Percentiles rank a stretch among this genome's conserved stretches.
phyloP scores from a whole-genome alignment of 108 stramenopile species.

The Fistulifera solaris region DNA sequence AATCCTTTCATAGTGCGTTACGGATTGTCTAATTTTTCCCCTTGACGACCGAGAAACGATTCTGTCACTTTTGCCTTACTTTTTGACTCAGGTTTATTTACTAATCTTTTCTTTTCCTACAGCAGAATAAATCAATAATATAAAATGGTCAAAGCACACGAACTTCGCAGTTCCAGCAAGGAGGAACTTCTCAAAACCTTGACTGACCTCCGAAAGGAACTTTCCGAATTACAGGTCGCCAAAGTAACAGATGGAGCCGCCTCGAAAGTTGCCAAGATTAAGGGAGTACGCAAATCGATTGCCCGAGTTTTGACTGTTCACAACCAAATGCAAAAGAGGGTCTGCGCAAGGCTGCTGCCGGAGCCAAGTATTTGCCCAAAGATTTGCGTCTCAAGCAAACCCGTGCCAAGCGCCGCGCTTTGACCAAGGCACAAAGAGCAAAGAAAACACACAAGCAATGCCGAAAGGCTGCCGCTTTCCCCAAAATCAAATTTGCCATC shows the following conservation, averaged over 20 bases:
- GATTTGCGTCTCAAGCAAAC: slow-evolving; percentile 97
- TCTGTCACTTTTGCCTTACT: too few species aligned
- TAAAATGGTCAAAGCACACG: slow-evolving; percentile 90
- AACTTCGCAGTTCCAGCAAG: slow-evolving; percentile 88
- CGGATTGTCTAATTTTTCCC: too few species aligned
- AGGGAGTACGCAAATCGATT: slow-evolving; percentile 94
- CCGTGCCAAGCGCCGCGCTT: slow-evolving; percentile 90
- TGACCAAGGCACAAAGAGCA: slow-evolving; percentile 78
- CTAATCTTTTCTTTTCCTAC: neutral
- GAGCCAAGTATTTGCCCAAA: slow-evolving; percentile 89
- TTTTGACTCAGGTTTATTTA: too few species aligned
- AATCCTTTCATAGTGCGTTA: too few species aligned
- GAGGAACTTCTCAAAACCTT: slow-evolving; percentile 93
- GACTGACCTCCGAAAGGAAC: slow-evolving; percentile 89
- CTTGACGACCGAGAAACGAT: too few species aligned
- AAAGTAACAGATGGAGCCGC: slow-evolving; percentile 97
- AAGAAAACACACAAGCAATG: slow-evolving; percentile 74
- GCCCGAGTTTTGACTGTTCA: slow-evolving; percentile 97
- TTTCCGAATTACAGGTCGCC: slow-evolving; percentile 90
- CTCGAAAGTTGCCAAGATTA: slow-evolving; percentile 98
- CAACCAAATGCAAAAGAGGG: slow-evolving; percentile 97
- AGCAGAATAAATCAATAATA: slow-evolving; percentile 6
- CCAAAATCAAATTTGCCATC: slow-evolving; percentile 67
- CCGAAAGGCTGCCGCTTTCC: slow-evolving; percentile 78
- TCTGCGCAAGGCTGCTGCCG: slow-evolving; percentile 79